Evolutionary conservation across 495 filamentous ascomycete genomes (phyloP), one percentile per base, ranked within the genome.

Genomic region (Aspergillus panamensis): DNA sequence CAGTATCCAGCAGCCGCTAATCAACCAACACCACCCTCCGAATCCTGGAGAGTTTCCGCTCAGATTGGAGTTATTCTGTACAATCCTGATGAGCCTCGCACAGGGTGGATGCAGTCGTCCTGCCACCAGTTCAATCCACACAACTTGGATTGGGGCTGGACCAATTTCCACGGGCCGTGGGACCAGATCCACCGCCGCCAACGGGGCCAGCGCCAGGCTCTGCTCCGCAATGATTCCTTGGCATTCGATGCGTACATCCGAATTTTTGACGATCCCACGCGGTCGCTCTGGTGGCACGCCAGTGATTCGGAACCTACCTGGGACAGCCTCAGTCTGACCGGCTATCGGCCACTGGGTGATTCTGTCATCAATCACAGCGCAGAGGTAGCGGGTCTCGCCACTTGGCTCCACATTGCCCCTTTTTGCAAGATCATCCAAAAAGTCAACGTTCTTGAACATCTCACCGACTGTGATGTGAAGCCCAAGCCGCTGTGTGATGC

Each of bases 291-390:
- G 84, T 84, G 82, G 72, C 82, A 86, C 61, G 67, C 73, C 64
- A 71, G 80, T 54, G 64, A 92, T 78, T 67, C 87, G 70, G 67
- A 84, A 70, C 60, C 85, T 77, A 75, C 92, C 85, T 62, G 93
- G 90, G 63, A 98, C 82, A 69, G 90, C 61, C 76, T 80, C 81
- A 72, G 75, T 8, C 76, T 82, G 69, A 86, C 84, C 25, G 84
- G 85, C 19, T 78, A 86, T 35, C 80, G 79, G 52, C 75, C 80
- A 6, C 61, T 87, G 33, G 73, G 74, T 14, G 73, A 75, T 50
- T 74, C 74, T 3, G 68, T 73, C 39, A 69, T 79, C 53, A 74
- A 79, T 44, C 76, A 82, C 55, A 80, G 77, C 51, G 73, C 75
- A 19, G 75, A 79, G 60, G 74, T 81, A 10, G 77, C 80, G 12